phyloP scores from a whole-genome alignment of 2,329 filamentous ascomycete species.

The Cryphonectria radicalis region DNA sequence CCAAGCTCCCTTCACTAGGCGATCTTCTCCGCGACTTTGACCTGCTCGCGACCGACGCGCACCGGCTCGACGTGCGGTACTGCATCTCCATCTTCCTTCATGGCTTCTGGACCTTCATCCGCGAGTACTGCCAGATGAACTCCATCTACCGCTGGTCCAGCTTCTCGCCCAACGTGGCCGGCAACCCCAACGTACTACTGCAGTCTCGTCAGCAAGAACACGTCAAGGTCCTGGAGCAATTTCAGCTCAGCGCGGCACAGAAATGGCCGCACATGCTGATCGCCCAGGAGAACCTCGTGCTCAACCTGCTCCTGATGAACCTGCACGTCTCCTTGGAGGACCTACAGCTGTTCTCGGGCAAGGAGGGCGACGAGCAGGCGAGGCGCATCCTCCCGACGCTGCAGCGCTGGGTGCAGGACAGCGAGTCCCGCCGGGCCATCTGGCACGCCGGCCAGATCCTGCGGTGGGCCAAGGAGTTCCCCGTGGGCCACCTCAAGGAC shows the following conservation, averaged over 20 bases:
- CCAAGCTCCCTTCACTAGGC: conserved; percentile 53
- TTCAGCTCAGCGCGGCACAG: conserved; percentile 46
- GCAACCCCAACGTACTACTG: conserved; percentile 47
- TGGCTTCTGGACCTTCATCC: conserved; percentile 67
- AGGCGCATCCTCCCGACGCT: conserved; percentile 61
- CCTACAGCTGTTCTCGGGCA: conserved; percentile 69
- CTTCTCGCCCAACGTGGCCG: conserved; percentile 47
- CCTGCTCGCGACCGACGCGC: conserved; percentile 52
- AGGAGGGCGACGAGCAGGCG: conserved; percentile 69
- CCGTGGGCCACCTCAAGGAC: conserved; percentile 59
- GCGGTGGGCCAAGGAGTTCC: conserved; percentile 60
- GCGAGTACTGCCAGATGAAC: conserved; percentile 66
- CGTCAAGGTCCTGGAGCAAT: conserved; percentile 57
- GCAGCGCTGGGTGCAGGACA: conserved; percentile 61
- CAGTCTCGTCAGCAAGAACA: conserved; percentile 65
- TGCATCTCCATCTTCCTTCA: conserved; percentile 66
- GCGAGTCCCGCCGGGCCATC: conserved; percentile 61
- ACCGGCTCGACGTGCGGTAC: conserved; percentile 59
- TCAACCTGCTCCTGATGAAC: conserved; percentile 64
- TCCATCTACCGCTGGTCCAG: conserved; percentile 53
- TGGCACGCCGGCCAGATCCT: conserved; percentile 73
- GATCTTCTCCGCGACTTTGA: conserved; percentile 62
- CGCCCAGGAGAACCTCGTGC: conserved; percentile 51
- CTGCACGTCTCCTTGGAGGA: conserved; percentile 68
- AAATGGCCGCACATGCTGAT: conserved; percentile 49